A percentile compares a stretch with the other conserved stretches of the same genome.
Evolutionary conservation across 2,329 filamentous ascomycete species (phyloP).

Genomic region (Ceratocystis smalleyi): DNA sequence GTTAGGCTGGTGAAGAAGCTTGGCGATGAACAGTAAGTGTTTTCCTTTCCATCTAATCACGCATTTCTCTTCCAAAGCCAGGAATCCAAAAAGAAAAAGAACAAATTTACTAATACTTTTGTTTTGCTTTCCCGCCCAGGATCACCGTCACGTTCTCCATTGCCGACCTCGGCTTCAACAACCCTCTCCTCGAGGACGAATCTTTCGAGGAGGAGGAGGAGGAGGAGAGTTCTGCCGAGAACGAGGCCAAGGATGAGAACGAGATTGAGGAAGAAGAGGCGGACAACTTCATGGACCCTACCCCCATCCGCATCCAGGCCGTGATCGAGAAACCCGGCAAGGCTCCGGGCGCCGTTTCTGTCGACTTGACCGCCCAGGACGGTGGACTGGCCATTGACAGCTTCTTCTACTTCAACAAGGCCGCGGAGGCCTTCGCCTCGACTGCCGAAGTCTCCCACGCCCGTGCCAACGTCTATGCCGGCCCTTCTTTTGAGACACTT

Average conservation of each 20-base stretch:
- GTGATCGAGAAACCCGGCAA: constrained; percentile 76
- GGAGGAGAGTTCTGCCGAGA: constrained; percentile 34
- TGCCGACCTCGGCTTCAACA: constrained; percentile 57
- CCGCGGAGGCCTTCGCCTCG: constrained; percentile 59
- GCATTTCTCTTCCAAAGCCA: not conserved
- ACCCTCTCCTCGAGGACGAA: constrained; percentile 43
- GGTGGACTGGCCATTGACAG: constrained; percentile 79
- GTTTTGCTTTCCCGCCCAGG: constrained; percentile 20
- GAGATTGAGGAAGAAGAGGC: constrained; percentile 36
- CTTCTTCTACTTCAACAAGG: constrained; percentile 71
- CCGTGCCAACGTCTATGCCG: constrained; percentile 67
- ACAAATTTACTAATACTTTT: not conserved
- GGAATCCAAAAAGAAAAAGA: not conserved
- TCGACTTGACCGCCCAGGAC: constrained; percentile 76
- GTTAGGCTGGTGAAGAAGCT: constrained; percentile 70
- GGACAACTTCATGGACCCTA: constrained; percentile 32
- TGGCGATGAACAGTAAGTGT: constrained; percentile 68
- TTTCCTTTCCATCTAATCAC: not conserved
- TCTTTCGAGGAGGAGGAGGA: constrained; percentile 40
- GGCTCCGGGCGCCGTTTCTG: constrained; percentile 54
- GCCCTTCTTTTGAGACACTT: constrained; percentile 82
- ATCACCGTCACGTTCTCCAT: constrained; percentile 76
- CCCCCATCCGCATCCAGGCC: constrained; percentile 69
- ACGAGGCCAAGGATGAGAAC: constrained; percentile 39
- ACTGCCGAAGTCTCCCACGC: constrained; percentile 63